Base-by-base conservation (phyloP, 192 early-diverging fungal genomes). In the Umbelopsis isabellina region DNA sequence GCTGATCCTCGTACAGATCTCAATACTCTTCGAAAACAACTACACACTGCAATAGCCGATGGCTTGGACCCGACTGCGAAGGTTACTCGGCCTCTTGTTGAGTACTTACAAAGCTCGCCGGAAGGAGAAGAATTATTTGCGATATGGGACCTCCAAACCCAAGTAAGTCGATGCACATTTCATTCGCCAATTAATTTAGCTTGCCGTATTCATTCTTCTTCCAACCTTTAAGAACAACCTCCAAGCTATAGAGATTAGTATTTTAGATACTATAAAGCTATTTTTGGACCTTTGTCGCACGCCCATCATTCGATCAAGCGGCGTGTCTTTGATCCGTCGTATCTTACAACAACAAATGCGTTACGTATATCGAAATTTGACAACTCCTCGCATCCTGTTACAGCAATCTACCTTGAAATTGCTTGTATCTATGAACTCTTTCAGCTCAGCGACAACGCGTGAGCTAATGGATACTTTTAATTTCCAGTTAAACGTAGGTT, bases 391-490 rank as follows among this genome's bases (percentile, higher is more conserved):
- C 52, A 77, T 83, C 27, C 78, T 81, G 44, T 73, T 88, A 33
- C 84, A 88, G 23, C 91, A 93, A 46, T 73, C 84, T 4, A 87
- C 90, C 0, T 77, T 91, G 23, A 73, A 83, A 33, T 67, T 94
- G 4, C 79, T 94, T 69, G 80, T 84, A 9, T 79, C 88, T 5
- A 86, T 94, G 74, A 86, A 85, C 21, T 77, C 84, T 7, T 85
- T 88, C 22, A 79, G 79, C 45, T 67, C 83, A 33, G 69, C 82
- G 25, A 89, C 86, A 20, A 81, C 88, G 4, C 84, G 81, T 30
- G 93, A 95, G 61, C 73, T 95, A 22, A 80, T 82, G 41, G 83
- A 90, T 46, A 78, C 77, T 6, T 94, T 95, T 79, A 90, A 93
- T 66, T 94, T 93, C 69, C 79, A 86, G 7, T 47, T 92, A 55